phyloP scores from a whole-genome alignment of 106 monocot species.

The Apostasia shenzhenica region DNA sequence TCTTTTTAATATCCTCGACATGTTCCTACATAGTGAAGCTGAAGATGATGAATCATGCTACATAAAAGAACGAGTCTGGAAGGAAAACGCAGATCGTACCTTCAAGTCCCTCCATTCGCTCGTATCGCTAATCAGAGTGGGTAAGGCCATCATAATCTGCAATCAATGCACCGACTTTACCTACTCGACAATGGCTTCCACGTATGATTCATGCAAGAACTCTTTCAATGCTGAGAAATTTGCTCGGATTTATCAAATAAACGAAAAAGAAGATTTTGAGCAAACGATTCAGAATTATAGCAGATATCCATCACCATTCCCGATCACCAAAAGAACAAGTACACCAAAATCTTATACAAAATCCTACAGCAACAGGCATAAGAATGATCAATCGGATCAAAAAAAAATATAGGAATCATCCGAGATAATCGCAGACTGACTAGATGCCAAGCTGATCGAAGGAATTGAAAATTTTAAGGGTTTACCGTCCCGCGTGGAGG shows the following conservation, averaged over 20 bases:
- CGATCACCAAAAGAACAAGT: not conserved
- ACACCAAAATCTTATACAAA: not conserved
- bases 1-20: slow-evolving; percentile 62
- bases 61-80: not conserved
- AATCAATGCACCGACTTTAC: not conserved
- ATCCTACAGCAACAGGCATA: not conserved
- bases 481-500: not conserved
- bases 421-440: not conserved
- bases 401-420: not conserved
- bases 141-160: slow-evolving; percentile 51
- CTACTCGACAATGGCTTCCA: not conserved
- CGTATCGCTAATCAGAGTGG: slow-evolving; percentile 61
- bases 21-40: slow-evolving; percentile 34
- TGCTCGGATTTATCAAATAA: not conserved
- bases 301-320: not conserved
- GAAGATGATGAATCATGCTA: not conserved
- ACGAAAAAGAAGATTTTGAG: not conserved
- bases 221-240: not conserved
- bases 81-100: slow-evolving; percentile 19
- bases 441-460: too few species aligned
- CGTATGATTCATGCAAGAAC: not conserved
- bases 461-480: not conserved
- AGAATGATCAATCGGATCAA: not conserved
- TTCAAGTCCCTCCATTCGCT: slow-evolving; percentile 81
- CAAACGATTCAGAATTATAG: not conserved